phyloP scores from a whole-genome alignment of 1,284 basidiomycete species.

The Malassezia dermatis region DNA sequence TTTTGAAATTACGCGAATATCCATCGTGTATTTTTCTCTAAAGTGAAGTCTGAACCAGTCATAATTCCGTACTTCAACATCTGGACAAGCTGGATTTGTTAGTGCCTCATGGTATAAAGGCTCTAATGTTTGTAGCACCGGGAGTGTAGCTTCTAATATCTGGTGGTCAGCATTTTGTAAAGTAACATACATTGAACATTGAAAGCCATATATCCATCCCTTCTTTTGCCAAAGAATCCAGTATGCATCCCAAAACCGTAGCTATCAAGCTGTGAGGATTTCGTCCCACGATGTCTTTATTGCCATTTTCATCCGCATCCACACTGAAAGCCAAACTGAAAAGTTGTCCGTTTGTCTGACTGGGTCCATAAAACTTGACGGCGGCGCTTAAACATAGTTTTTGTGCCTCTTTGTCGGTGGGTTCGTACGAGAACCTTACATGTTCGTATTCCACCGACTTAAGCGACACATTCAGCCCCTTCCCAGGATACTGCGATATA shows the following conservation, averaged over 20 bases:
- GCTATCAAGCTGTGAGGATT: conserved; percentile 9
- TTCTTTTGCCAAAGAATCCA: neutral
- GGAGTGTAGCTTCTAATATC: conserved; percentile 1
- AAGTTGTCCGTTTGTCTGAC: neutral
- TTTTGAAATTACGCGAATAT: neutral
- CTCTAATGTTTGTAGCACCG: neutral
- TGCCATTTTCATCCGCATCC: neutral
- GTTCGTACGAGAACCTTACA: neutral
- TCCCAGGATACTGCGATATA: neutral
- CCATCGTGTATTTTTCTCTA: neutral
- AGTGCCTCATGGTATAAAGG: neutral
- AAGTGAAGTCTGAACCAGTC: neutral
- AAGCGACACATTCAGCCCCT: neutral
- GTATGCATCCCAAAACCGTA: neutral
- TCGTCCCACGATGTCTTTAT: neutral
- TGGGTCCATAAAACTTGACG: neutral
- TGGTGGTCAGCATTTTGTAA: neutral
- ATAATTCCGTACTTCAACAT: neutral
- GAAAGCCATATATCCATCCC: neutral
- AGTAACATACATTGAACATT: conserved; percentile 1
- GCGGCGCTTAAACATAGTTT: neutral
- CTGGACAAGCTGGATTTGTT: neutral
- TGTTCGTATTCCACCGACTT: neutral
- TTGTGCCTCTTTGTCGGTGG: neutral
- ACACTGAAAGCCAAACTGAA: neutral